Evolutionary conservation across 495 filamentous ascomycete genomes (phyloP).

Genomic region (Xylaria bambusicola): DNA sequence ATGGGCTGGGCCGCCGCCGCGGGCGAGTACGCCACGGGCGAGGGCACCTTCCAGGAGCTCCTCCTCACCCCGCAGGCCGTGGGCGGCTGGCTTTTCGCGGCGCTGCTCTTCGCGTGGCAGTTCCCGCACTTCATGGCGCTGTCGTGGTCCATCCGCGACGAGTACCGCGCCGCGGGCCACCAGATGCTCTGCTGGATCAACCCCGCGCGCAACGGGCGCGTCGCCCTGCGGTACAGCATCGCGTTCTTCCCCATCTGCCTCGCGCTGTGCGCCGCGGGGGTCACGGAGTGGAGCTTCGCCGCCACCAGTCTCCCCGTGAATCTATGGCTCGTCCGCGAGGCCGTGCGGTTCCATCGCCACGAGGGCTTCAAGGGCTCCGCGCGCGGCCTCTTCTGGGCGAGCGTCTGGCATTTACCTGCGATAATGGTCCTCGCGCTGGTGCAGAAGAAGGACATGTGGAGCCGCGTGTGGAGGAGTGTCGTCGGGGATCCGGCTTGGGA

Average conservation of each 20-base stretch:
- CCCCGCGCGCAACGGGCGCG: slow-evolving; percentile 76
- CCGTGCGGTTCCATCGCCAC: slow-evolving; percentile 76
- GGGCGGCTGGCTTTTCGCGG: slow-evolving; percentile 88
- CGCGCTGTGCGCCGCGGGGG: slow-evolving; percentile 74
- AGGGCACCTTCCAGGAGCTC: slow-evolving; percentile 74
- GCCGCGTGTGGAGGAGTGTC: slow-evolving; percentile 72
- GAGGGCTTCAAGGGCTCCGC: slow-evolving; percentile 81
- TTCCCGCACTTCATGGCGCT: slow-evolving; percentile 97
- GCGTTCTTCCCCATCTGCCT: slow-evolving; percentile 85
- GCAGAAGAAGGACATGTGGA: slow-evolving; percentile 94
- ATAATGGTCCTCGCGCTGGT: slow-evolving; percentile 88
- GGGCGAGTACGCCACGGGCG: slow-evolving; percentile 77
- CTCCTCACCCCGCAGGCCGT: slow-evolving; percentile 60
- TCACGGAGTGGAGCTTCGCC: slow-evolving; percentile 88
- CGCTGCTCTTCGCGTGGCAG: slow-evolving; percentile 90
- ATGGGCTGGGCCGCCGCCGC: slow-evolving; percentile 98
- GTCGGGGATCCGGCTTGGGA: slow-evolving; percentile 57
- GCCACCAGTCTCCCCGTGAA: slow-evolving; percentile 81
- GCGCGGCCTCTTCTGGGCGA: slow-evolving; percentile 90
- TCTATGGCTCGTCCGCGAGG: slow-evolving; percentile 80
- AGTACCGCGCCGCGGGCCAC: slow-evolving; percentile 86
- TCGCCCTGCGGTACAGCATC: slow-evolving; percentile 85
- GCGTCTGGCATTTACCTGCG: slow-evolving; percentile 93
- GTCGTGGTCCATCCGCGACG: slow-evolving; percentile 81
- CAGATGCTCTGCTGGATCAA: slow-evolving; percentile 91